Conservation (phyloP, 2,329 filamentous ascomycete species). For the Ampelomyces quisqualis region DNA sequence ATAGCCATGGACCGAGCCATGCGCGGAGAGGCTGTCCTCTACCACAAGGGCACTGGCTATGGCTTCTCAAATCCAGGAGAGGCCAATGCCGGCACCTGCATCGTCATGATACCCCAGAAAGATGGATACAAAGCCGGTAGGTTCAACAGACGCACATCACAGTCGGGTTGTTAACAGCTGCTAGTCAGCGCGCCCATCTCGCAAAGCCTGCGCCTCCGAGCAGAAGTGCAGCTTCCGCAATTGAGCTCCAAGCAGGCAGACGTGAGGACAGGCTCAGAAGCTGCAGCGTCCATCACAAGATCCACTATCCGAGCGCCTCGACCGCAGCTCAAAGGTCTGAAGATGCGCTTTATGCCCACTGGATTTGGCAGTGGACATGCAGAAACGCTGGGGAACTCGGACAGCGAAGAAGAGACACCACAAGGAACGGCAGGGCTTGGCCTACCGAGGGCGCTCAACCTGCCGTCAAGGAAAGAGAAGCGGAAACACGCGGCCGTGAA, state of each 20-base stretch:
- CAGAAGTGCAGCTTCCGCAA: constrained; percentile 58
- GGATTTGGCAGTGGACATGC: constrained; percentile 54
- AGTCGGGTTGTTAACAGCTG: constrained; percentile 8
- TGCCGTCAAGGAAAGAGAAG: constrained; percentile 42
- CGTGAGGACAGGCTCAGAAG: constrained; percentile 43
- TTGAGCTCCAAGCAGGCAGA: constrained; percentile 46
- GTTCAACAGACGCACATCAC: constrained; percentile 21
- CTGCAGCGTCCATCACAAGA: constrained; percentile 47
- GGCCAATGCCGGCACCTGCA: constrained; percentile 55
- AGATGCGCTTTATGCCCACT: constrained; percentile 66
- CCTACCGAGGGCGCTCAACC: constrained; percentile 24
- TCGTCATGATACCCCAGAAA: constrained; percentile 62
- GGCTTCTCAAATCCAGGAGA: constrained; percentile 56
- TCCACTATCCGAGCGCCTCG: constrained; percentile 57
- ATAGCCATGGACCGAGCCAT: constrained; percentile 62
- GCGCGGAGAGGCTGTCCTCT: constrained; percentile 58
- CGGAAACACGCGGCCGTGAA: constrained; percentile 41
- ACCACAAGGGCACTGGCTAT: constrained; percentile 65
- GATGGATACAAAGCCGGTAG: constrained; percentile 59
- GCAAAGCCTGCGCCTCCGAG: constrained; percentile 65
- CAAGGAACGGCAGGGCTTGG: constrained; percentile 24
- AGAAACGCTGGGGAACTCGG: constrained; percentile 47
- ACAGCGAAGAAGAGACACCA: constrained; percentile 48
- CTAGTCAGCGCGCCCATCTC: constrained; percentile 47
- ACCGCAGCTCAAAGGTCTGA: constrained; percentile 67